Base-by-base conservation (phyloP, 1,284 basidiomycete genomes). In the Lentinula novae-zelandiae region DNA sequence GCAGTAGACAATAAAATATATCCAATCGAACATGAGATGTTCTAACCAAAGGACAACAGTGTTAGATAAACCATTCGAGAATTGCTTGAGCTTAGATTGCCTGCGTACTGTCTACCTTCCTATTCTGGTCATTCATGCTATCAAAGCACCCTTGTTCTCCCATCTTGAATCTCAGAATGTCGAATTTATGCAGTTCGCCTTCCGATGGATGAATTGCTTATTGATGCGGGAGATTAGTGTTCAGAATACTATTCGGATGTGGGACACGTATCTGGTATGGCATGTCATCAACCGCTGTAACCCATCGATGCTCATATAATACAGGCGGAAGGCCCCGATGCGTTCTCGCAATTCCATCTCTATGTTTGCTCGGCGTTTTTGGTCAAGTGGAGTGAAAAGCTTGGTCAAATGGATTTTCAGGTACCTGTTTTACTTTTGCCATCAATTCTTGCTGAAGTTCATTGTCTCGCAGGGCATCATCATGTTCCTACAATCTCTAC, bases 141-240 rank as follows among this genome's bases (percentile, higher is more conserved):
- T n/a, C n/a, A 53, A 63, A 95, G 92, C 89, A 20, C 91, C 92
- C 1, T 81, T 98, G 15, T 83, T 88, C 3, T 76, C 84, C 1
- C 95, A 98, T 74, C 81, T 98, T 40, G 89, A 90, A 64, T 78
- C 87, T 12, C 89, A 98, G 73, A 92, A 92, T 67, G 95, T 98
- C 67, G 95, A 98, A 76, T 98, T 96, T 70, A 96, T 98, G 87
- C 95, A 98, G 72, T 98, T 98, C 67, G 95, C 96, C 44, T 98
- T 98, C 76, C 82, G 96, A 54, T 98, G 95, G 95, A 97, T 98
- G 93, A 98, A 98, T 71, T 97, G 96, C 71, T 76, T 98, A 57
- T 80, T 98, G 62, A 97, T 98, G 95, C 84, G 95, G 61, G 95
- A 98, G 76, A 91, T 98, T 66, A 95, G 88, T 67, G 93, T 97